Evolutionary conservation across 345 rosid species (phyloP).

Genomic region (Cardiospermum halicacabum): DNA sequence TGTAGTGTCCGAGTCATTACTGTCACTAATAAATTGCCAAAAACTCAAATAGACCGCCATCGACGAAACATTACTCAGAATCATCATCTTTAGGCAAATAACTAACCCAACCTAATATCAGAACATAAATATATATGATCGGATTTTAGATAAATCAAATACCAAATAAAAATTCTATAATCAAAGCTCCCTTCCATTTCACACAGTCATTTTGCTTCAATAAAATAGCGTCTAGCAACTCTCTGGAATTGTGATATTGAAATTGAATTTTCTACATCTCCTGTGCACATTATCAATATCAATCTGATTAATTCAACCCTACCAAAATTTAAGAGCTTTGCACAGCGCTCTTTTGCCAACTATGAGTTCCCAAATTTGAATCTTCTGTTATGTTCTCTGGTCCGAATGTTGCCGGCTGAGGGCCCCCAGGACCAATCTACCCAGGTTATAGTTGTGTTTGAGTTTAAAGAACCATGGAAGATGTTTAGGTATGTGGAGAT

Average conservation of each 20-base stretch:
- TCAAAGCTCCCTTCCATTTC: not conserved
- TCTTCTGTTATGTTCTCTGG: constrained; percentile 52
- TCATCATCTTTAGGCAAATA: no score
- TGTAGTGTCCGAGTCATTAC: no score
- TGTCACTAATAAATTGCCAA: no score
- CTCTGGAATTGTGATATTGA: not conserved
- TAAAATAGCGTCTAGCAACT: not conserved
- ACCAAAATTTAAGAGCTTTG: constrained; percentile 13
- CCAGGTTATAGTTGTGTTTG: constrained; percentile 81
- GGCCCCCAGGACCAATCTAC: constrained; percentile 94
- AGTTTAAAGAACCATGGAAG: constrained; percentile 61
- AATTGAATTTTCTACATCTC: not conserved
- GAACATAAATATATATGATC: no score
- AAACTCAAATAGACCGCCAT: no score
- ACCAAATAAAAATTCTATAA: not conserved
- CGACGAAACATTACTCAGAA: no score
- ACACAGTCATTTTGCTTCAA: not conserved
- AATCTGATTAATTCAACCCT: constrained; percentile 4
- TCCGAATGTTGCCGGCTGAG: constrained; percentile 66
- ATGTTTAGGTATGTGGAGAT: constrained; percentile 78
- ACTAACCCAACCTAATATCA: no score
- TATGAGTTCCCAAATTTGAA: constrained; percentile 4
- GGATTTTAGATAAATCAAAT: not conserved
- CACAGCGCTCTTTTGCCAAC: constrained; percentile 7
- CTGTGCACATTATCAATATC: constrained; percentile 1